Evolutionary conservation across 306 rosid genomes (phyloP).

Genomic region (Dalbergia oliveri): DNA sequence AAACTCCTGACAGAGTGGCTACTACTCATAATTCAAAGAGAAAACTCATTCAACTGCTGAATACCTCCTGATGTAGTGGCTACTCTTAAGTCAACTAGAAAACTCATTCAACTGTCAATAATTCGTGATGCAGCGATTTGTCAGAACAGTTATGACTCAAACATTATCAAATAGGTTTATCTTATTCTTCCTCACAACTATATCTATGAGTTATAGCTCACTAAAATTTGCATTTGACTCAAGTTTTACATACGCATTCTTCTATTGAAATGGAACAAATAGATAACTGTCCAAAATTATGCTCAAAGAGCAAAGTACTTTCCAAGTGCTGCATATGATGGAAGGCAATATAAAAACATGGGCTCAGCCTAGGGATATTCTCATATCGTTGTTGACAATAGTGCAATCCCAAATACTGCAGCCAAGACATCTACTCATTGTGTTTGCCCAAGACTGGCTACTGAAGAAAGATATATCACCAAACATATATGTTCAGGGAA

Average conservation of each 20-base stretch:
- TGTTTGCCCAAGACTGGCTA: not conserved
- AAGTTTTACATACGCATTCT: no score
- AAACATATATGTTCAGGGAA: constrained; percentile 18
- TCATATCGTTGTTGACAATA: constrained; percentile 13
- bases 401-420: no score
- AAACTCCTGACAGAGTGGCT: constrained; percentile 22
- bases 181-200: constrained; percentile 1
- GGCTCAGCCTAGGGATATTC: constrained; percentile 7
- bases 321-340: not conserved
- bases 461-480: constrained; percentile 9
- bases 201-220: not conserved
- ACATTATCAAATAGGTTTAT: not conserved
- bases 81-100: constrained; percentile 29
- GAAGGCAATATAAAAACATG: not conserved
- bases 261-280: no score
- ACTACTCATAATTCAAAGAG: constrained; percentile 32
- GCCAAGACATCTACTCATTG: constrained; percentile 1
- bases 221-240: not conserved
- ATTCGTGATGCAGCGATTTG: not conserved
- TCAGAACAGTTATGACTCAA: not conserved
- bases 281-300: constrained; percentile 3
- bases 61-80: not conserved
- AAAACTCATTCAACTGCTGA: constrained; percentile 5
- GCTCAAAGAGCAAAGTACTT: not conserved
- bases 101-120: constrained; percentile 25